Percentiles rank a stretch among this genome's conserved stretches.
Conservation (phyloP, 1,139 yeast species). For the Yamadazyma songkhlaensis region DNA sequence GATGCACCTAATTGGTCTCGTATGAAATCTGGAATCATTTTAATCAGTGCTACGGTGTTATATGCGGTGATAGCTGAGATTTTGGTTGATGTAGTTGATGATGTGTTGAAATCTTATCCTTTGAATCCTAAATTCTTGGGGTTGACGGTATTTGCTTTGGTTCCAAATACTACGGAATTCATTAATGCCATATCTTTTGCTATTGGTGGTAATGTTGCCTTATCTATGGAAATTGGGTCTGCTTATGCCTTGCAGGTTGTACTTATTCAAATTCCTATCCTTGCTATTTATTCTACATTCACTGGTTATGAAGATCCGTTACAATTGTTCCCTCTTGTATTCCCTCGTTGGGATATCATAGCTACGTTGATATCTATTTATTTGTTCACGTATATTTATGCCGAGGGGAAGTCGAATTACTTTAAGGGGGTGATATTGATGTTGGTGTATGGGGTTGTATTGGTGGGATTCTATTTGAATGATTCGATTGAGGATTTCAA, state of each 20-base stretch:
- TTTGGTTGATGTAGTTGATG: constrained; percentile 89
- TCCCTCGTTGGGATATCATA: constrained; percentile 94
- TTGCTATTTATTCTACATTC: constrained; percentile 73
- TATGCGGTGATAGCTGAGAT: constrained; percentile 96
- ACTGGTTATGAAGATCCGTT: constrained; percentile 33
- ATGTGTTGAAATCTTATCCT: constrained; percentile 72
- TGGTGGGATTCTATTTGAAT: constrained; percentile 79
- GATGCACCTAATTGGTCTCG: constrained; percentile 98
- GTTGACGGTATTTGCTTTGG: constrained; percentile 89
- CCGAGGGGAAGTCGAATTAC: constrained; percentile 95
- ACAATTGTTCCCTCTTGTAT: constrained; percentile 75
- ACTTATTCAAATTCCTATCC: constrained; percentile 85
- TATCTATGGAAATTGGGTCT: constrained; percentile 96
- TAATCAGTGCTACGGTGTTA: constrained; percentile 77
- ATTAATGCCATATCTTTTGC: constrained; percentile 97
- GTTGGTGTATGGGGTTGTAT: constrained; percentile 71
- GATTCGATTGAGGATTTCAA: constrained; percentile 36
- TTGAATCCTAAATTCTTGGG: constrained; percentile 90
- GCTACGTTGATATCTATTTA: constrained; percentile 85
- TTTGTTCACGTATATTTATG: constrained; percentile 87
- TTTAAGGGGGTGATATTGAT: constrained; percentile 92
- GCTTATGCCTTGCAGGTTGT: constrained; percentile 98
- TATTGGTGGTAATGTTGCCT: constrained; percentile 89
- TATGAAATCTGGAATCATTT: constrained; percentile 77
- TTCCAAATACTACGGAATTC: constrained; percentile 96